Percentiles rank a stretch among this genome's conserved stretches.
These are phyloP conservation scores for Vigna hirtella DNA, from an alignment of 306 rosid species.

Conservation along the genomic window DNA sequence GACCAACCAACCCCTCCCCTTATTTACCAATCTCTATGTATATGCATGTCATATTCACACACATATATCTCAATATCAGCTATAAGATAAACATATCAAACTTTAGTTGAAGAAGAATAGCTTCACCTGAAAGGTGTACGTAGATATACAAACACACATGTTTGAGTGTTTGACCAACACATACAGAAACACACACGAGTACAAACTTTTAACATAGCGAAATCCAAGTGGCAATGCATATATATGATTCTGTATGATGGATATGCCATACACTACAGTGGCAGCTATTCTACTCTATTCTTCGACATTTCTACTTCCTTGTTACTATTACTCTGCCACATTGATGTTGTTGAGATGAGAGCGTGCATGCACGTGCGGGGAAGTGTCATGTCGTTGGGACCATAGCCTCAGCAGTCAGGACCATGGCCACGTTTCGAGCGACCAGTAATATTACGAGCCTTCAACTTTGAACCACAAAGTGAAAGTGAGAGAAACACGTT, in stretches of 20 bases:
- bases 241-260: neutral
- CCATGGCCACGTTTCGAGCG: constrained; percentile 45
- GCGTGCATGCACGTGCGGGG: constrained; percentile 46
- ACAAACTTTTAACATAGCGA: neutral
- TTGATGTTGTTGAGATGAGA: neutral
- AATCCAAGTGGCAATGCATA: neutral
- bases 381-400: constrained; percentile 26
- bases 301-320: neutral
- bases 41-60: constrained; percentile 23
- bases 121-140: constrained; percentile 40
- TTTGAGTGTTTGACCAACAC: neutral
- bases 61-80: neutral
- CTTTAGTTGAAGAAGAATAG: neutral
- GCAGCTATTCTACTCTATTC: neutral
- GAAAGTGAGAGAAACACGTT: constrained; percentile 6
- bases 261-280: neutral
- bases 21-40: neutral
- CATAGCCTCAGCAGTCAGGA: neutral
- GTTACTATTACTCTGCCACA: neutral
- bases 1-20: constrained; percentile 4
- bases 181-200: neutral
- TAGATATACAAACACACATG: neutral
- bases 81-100: neutral
- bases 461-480: constrained; percentile 15
- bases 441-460: constrained; percentile 19